phyloP scores from a whole-genome alignment of 2,329 filamentous ascomycete genomes.

The Lachnellula suecica region DNA sequence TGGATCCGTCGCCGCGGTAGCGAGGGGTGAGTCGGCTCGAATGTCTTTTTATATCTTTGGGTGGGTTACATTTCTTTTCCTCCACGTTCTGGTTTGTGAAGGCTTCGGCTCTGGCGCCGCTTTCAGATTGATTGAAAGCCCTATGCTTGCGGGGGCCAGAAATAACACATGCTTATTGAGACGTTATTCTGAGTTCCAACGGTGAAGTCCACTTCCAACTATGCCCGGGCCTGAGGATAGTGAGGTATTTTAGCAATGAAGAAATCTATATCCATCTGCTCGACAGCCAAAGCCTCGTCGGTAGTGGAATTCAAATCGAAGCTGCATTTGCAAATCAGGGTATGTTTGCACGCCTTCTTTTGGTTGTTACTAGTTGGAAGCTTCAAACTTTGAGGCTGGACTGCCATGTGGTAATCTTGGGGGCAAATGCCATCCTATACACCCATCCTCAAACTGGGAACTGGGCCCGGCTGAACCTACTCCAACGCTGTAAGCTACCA shows the following conservation, averaged over 20 bases:
- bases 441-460: no score
- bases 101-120: neutral
- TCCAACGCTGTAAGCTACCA: no score
- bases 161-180: neutral
- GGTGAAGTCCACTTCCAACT: neutral
- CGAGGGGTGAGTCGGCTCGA: neutral
- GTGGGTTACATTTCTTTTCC: neutral
- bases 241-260: neutral
- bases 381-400: no score
- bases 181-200: neutral
- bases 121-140: neutral
- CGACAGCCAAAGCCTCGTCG: neutral
- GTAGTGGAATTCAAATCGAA: no score
- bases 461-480: no score
- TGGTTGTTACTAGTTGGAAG: no score
- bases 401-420: no score
- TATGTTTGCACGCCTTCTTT: no score
- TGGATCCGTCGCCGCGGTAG: neutral
- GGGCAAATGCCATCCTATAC: no score
- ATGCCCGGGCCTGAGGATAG: neutral
- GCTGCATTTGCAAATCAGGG: no score
- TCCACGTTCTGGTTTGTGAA: neutral
- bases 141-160: neutral
- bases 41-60: neutral
- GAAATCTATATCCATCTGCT: neutral